phyloP scores from a whole-genome alignment of 148 eudicot genomes.

The Beta vulgaris region DNA sequence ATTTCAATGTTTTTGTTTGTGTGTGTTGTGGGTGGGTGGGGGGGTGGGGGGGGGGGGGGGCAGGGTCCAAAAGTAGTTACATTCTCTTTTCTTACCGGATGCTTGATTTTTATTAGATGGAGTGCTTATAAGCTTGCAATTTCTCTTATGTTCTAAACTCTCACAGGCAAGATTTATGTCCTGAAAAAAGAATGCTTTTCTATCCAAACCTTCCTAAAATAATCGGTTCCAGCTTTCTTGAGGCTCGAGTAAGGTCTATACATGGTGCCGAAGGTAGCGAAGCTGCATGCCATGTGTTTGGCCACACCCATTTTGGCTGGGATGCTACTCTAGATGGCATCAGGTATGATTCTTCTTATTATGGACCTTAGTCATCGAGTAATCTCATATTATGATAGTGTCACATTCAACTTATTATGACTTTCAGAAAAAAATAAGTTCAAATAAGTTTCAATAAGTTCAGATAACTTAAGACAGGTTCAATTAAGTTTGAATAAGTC shows the following conservation, averaged over 20 bases:
- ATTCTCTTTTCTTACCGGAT: background rate
- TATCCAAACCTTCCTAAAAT: constrained; percentile 71
- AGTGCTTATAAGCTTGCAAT: background rate
- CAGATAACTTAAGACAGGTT: too few species aligned
- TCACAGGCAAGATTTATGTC: constrained; percentile 65
- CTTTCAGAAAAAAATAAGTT: too few species aligned
- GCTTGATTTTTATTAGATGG: background rate
- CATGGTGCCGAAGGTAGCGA: constrained; percentile 44
- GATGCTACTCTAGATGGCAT: constrained; percentile 58
- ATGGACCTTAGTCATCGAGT: background rate
- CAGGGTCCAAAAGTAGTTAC: too few species aligned
- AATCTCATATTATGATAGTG: too few species aligned
- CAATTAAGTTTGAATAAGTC: too few species aligned
- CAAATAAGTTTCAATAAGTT: too few species aligned
- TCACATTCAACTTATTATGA: too few species aligned
- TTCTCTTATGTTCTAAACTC: background rate
- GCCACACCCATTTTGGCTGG: constrained; percentile 79
- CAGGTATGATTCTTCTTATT: constrained; percentile 32
- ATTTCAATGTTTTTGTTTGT: too few species aligned
- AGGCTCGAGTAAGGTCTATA: constrained; percentile 53
- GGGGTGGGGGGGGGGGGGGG: background rate
- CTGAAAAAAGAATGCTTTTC: constrained; percentile 76
- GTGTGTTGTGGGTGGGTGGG: background rate
- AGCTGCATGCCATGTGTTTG: constrained; percentile 66
- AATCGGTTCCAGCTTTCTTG: constrained; percentile 61